These are phyloP conservation scores for Solanum sparsipilum DNA, from an alignment of 257 asterid species.

Conservation along the genomic window DNA sequence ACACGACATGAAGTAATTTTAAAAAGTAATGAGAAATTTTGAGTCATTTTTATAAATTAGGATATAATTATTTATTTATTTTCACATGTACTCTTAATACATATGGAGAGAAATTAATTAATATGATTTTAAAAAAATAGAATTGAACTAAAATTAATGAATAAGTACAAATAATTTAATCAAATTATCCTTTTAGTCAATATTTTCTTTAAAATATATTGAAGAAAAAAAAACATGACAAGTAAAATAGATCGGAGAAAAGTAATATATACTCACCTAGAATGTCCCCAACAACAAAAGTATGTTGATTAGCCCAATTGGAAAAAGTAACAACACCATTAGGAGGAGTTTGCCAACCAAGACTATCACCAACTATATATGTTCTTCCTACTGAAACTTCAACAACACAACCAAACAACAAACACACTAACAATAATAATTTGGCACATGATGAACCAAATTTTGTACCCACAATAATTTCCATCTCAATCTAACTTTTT, in stretches of 20 bases:
- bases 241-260: neutral
- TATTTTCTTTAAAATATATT: neutral
- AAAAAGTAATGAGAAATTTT: neutral
- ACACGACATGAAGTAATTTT: neutral
- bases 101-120: neutral
- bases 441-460: neutral
- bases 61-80: too few species aligned
- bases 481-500: neutral
- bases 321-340: neutral
- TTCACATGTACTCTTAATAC: neutral
- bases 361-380: neutral
- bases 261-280: constrained; percentile 1
- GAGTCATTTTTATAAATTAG: neutral
- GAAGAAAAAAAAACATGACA: neutral
- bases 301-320: constrained; percentile 1
- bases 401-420: neutral
- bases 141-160: too few species aligned
- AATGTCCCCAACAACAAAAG: constrained; percentile 4
- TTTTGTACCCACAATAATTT: neutral
- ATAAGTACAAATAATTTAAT: too few species aligned
- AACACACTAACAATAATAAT: neutral
- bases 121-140: neutral
- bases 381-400: neutral
- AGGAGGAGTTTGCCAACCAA: neutral
- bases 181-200: too few species aligned